Percentiles rank a stretch among this genome's conserved stretches.
Evolutionary conservation across 176 grass and related monocot species (phyloP).

Genomic region (Oropetium thomaeum): DNA sequence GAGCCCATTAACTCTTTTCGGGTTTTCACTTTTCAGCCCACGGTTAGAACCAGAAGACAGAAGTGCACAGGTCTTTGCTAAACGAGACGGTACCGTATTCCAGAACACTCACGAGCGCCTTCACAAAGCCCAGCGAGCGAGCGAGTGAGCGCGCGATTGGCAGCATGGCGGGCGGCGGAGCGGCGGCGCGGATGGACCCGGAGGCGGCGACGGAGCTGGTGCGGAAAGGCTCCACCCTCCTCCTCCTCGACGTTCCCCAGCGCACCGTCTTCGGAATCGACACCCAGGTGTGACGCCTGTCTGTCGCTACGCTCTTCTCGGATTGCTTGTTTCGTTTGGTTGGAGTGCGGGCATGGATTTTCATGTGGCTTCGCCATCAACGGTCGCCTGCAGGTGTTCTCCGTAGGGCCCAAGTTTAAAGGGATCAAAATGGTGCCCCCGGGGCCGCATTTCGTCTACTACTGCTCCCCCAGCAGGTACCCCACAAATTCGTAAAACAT

Average conservation of each 20-base stretch:
- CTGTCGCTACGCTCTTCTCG: background rate
- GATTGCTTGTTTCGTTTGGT: background rate
- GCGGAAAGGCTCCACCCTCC: slow-evolving; percentile 63
- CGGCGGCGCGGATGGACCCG: slow-evolving; percentile 49
- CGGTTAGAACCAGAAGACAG: background rate
- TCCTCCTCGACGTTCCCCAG: slow-evolving; percentile 81
- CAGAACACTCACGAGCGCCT: slow-evolving; percentile 7
- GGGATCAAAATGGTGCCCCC: slow-evolving; percentile 90
- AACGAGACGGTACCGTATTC: background rate
- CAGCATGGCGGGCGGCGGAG: slow-evolving; percentile 16
- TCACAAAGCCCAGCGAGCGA: background rate
- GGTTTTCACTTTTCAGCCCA: background rate
- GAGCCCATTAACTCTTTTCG: background rate
- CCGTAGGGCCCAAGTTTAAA: slow-evolving; percentile 71
- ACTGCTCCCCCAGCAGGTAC: slow-evolving; percentile 80
- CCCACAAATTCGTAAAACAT: background rate
- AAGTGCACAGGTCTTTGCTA: background rate
- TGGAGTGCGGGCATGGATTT: background rate
- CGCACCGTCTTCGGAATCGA: slow-evolving; percentile 75
- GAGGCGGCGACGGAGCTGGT: slow-evolving; percentile 65
- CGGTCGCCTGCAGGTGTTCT: slow-evolving; percentile 61
- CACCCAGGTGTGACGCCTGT: slow-evolving; percentile 54
- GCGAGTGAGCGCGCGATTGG: background rate
- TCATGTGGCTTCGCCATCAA: background rate
- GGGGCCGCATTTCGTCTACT: slow-evolving; percentile 74